Conservation (phyloP, 352 stramenopile species). For the Globisporangium carolinianum region DNA sequence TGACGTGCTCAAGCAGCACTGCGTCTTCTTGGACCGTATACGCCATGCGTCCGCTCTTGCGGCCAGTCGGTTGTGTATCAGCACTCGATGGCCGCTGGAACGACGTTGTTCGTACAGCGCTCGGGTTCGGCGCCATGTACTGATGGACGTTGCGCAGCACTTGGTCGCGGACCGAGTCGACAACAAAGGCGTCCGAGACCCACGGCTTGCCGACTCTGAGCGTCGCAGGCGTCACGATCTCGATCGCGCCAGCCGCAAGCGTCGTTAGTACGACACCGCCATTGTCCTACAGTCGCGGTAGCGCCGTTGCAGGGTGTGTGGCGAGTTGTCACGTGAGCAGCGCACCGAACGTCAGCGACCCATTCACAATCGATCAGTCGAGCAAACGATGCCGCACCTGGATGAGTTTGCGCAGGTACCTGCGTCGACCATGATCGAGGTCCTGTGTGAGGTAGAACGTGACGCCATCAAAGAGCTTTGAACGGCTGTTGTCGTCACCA, state of each 20-base stretch:
- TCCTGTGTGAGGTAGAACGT: constrained; percentile 9
- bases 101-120: background rate
- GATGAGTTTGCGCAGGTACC: constrained; percentile 5
- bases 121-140: constrained; percentile 22
- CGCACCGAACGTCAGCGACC: too few relatives aligned
- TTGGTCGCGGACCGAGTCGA: constrained; percentile 31
- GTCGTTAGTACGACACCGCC: too few relatives aligned
- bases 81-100: too few relatives aligned
- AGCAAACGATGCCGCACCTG: background rate
- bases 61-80: too few relatives aligned
- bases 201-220: constrained; percentile 21
- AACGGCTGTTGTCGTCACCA: background rate
- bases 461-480: constrained; percentile 2
- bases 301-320: constrained; percentile 6
- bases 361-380: background rate
- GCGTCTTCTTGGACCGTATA: constrained; percentile 41
- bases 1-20: constrained; percentile 33
- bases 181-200: constrained; percentile 43
- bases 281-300: background rate
- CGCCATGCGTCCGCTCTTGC: background rate
- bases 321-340: too few relatives aligned
- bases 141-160: constrained; percentile 21
- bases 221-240: constrained; percentile 32
- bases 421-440: background rate
- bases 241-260: constrained; percentile 9